A percentile compares a stretch with the other conserved stretches of the same genome.
Evolutionary conservation across 805 yeast genomes (phyloP).

Genomic region (Yarrowia deformans): DNA sequence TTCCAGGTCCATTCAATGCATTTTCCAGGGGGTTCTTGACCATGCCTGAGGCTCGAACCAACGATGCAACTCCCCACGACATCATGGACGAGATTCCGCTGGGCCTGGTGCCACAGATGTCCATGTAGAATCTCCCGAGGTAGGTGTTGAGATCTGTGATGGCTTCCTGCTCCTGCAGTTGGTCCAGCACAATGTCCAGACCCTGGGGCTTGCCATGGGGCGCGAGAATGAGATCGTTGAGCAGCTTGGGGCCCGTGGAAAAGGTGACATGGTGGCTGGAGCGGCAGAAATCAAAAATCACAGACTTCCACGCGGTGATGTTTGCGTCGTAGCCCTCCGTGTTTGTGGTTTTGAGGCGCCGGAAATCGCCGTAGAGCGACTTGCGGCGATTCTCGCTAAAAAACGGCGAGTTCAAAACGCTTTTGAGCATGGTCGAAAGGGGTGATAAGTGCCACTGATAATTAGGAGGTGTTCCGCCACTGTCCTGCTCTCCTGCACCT

Average conservation of each 20-base stretch:
- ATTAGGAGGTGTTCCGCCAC: too few relatives aligned
- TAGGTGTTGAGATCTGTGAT: slow-evolving; percentile 13
- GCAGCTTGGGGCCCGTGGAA: slow-evolving; percentile 32
- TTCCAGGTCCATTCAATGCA: slow-evolving; percentile 25
- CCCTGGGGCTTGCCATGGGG: slow-evolving; percentile 37
- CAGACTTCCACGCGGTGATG: slow-evolving; percentile 56
- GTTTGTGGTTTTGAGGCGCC: slow-evolving; percentile 54
- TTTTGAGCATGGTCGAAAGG: slow-evolving; percentile 25
- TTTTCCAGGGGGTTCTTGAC: slow-evolving; percentile 15
- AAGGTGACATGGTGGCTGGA: slow-evolving; percentile 21
- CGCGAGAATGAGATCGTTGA: slow-evolving; percentile 33
- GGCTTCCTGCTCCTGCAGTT: slow-evolving; percentile 24
- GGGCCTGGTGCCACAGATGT: slow-evolving; percentile 19
- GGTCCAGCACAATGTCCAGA: slow-evolving; percentile 29
- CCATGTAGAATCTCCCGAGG: slow-evolving; percentile 28
- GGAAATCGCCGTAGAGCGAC: slow-evolving; percentile 60
- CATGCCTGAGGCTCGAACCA: slow-evolving; percentile 30
- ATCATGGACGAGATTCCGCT: slow-evolving; percentile 10
- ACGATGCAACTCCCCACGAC: slow-evolving; percentile 31
- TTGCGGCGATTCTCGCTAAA: slow-evolving; percentile 55
- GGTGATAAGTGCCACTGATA: background rate
- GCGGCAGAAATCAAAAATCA: slow-evolving; percentile 46
- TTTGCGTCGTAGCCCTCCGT: slow-evolving; percentile 61
- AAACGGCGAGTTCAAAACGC: slow-evolving; percentile 45
- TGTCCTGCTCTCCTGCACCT: too few relatives aligned